Evolutionary conservation across 1,284 basidiomycete genomes (phyloP).

Genomic region (Phylloporus sp.): DNA sequence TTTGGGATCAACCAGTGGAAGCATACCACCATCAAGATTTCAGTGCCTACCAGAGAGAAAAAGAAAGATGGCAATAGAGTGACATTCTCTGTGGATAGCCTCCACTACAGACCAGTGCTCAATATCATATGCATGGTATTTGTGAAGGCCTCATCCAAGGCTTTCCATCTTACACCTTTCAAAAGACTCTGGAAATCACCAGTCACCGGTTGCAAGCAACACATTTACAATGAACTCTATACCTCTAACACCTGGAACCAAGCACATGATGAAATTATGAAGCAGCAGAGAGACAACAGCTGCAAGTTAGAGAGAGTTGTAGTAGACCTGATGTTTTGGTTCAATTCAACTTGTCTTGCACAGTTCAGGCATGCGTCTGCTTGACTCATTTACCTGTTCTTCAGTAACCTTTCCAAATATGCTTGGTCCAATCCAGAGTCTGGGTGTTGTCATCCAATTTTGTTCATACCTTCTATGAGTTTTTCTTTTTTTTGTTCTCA

Average conservation of each 20-base stretch:
- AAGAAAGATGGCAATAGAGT: not conserved
- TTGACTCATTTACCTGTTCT: not conserved
- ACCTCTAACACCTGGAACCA: not conserved
- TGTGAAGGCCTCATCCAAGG: not conserved
- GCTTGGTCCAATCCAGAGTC: not conserved
- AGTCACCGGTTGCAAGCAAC: not conserved
- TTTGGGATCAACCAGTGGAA: conserved; percentile 7
- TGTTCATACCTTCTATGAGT: conserved; percentile 4
- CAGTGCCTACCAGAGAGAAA: not conserved
- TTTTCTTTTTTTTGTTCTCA: no score
- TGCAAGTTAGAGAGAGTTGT: conserved; percentile 2
- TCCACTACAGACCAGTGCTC: not conserved
- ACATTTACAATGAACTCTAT: not conserved
- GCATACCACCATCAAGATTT: not conserved
- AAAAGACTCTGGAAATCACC: not conserved
- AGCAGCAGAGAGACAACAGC: not conserved
- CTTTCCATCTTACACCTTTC: not conserved
- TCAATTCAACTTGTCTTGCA: conserved; percentile 1
- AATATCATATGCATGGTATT: not conserved
- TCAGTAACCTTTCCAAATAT: conserved; percentile 1
- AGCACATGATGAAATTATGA: not conserved
- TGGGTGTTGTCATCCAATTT: conserved; percentile 10
- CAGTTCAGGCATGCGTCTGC: not conserved
- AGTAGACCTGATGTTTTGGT: not conserved
- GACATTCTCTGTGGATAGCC: not conserved